Percentiles rank a stretch among this genome's conserved stretches.
Evolutionary conservation across 495 filamentous ascomycete species (phyloP).

Genomic region (Bacidia gigantensis): DNA sequence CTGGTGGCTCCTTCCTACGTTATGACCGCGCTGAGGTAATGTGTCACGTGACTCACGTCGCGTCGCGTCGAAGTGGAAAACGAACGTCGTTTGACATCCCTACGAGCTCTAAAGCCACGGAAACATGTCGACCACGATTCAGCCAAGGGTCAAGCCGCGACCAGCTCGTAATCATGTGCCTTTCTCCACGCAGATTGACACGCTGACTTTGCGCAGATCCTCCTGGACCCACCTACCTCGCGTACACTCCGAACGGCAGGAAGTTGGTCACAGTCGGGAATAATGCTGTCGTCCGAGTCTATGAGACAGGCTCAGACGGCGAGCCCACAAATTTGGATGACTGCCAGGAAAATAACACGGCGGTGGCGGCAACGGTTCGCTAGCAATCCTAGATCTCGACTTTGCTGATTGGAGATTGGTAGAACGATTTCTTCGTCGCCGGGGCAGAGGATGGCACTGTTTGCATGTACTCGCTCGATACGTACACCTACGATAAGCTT

Average conservation of each 20-base stretch:
- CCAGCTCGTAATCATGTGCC: slow-evolving; percentile 33
- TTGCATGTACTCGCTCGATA: slow-evolving; percentile 64
- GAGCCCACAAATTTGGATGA: slow-evolving; percentile 86
- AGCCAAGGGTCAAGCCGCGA: slow-evolving; percentile 26
- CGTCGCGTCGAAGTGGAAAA: neutral
- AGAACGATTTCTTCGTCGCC: slow-evolving; percentile 73
- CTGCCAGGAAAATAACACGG: slow-evolving; percentile 64
- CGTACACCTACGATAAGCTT: slow-evolving; percentile 64
- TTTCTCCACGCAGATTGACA: neutral
- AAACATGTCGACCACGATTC: slow-evolving; percentile 20
- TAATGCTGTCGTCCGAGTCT: slow-evolving; percentile 82
- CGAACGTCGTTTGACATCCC: neutral
- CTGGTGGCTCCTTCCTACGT: too few species aligned
- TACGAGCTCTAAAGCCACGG: neutral
- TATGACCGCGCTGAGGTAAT: too few species aligned
- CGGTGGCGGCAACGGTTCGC: slow-evolving; percentile 58
- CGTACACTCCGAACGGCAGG: slow-evolving; percentile 57
- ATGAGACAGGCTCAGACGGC: slow-evolving; percentile 76
- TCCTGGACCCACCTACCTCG: slow-evolving; percentile 49
- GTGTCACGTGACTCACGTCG: too few species aligned
- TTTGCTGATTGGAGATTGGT: slow-evolving; percentile 4
- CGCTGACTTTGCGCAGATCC: slow-evolving; percentile 35
- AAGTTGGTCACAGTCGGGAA: slow-evolving; percentile 72
- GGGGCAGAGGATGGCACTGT: slow-evolving; percentile 91
- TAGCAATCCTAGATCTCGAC: neutral